phyloP scores from a whole-genome alignment of 176 grass and related monocot genomes.

The Oryza australiensis region DNA sequence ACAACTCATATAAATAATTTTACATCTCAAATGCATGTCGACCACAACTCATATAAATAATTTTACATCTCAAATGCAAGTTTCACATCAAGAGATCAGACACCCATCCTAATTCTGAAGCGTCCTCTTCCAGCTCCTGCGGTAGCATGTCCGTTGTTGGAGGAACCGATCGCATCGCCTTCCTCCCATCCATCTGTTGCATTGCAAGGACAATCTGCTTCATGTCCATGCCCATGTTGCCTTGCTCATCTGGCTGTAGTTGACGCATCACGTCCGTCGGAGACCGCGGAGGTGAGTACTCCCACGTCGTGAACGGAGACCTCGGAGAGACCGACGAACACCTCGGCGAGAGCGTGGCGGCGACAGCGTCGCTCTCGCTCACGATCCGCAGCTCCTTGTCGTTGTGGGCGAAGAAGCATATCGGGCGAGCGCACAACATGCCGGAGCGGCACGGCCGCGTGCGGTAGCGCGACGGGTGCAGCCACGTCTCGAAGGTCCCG shows the following conservation, averaged over 20 bases:
- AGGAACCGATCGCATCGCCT: constrained; percentile 4
- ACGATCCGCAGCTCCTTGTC: constrained; percentile 51
- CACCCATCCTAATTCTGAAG: constrained; percentile 60
- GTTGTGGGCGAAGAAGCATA: constrained; percentile 89
- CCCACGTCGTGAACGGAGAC: constrained; percentile 37
- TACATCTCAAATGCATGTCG: too few relatives aligned
- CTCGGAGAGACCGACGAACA: constrained; percentile 54
- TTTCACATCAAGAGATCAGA: constrained; percentile 47
- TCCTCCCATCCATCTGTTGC: constrained; percentile 45
- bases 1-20: too few relatives aligned
- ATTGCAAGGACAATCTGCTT: constrained; percentile 47
- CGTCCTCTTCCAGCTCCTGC: constrained; percentile 21
- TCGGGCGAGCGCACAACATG: constrained; percentile 37
- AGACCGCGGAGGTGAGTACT: constrained; percentile 56
- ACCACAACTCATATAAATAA: too few relatives aligned
- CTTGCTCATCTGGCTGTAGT: neutral
- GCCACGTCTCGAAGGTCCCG: constrained; percentile 79
- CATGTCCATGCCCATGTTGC: constrained; percentile 18
- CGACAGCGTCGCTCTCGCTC: neutral
- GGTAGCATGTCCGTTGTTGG: neutral
- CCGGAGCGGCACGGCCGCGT: constrained; percentile 72
- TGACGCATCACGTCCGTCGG: constrained; percentile 5
- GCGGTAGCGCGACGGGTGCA: constrained; percentile 78
- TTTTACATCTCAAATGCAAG: too few relatives aligned
- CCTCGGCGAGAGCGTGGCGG: constrained; percentile 35